phyloP scores from a whole-genome alignment of 2,329 filamentous ascomycete genomes.

The Aspergillus caelatus region DNA sequence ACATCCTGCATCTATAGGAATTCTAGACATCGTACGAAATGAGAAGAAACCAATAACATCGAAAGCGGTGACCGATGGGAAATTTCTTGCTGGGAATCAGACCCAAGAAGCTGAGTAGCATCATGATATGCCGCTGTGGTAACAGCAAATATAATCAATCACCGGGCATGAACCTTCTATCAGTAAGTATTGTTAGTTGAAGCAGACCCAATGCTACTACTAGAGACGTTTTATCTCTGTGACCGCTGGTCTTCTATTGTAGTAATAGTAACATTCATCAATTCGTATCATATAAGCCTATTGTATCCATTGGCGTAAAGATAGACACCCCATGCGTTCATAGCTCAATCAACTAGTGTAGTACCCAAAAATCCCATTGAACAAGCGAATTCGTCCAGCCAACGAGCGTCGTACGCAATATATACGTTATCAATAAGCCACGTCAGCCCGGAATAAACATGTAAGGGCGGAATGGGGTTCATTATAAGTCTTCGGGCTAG shows the following conservation, averaged over 20 bases:
- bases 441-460: not conserved
- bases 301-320: not conserved
- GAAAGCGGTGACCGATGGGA: too few relatives aligned
- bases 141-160: too few relatives aligned
- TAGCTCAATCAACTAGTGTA: not conserved
- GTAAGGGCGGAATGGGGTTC: not conserved
- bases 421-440: not conserved
- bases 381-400: not conserved
- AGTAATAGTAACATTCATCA: not conserved
- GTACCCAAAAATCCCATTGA: not conserved
- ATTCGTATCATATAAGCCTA: not conserved
- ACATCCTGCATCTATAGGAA: not conserved
- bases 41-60: too few relatives aligned
- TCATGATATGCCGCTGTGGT: too few relatives aligned
- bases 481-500: not conserved
- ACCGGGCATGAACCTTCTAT: too few relatives aligned
- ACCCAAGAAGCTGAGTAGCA: too few relatives aligned
- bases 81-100: too few relatives aligned
- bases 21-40: not conserved
- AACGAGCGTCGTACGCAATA: not conserved
- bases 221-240: too few relatives aligned
- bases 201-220: too few relatives aligned
- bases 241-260: too few relatives aligned
- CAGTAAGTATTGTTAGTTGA: too few relatives aligned
- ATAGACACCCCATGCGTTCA: not conserved